Base-by-base conservation (phyloP, 106 monocot species). In the Phalaenopsis aphrodite region DNA sequence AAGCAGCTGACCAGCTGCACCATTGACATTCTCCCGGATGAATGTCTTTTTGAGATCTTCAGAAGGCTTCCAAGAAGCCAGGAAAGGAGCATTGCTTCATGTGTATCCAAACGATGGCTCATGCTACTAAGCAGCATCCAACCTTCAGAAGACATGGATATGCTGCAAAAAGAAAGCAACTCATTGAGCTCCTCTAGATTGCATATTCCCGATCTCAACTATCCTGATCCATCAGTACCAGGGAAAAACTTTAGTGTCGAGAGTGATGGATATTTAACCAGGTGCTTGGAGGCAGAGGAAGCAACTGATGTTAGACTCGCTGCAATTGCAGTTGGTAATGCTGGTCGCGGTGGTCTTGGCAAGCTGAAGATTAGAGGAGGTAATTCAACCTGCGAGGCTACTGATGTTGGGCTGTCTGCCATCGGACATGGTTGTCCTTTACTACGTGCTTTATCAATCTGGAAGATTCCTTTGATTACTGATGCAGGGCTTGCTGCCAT, bases 81-180 rank as follows among this genome's bases (percentile, higher is more conserved):
- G 15, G 91, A 90, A 76, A 82, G 91, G 64, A 86, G 89, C 80
- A 73, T 79, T 66, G 85, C 90, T 30, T 89, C 93, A 15, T 87
- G 90, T 74, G 93, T 96, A 9, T 96, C 96, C 64, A 93, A 90
- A 82, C 88, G 91, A 49, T 96, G 93, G 93, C 96, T 96, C 49
- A 73, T 75, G 66, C 79, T 93, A 17, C 78, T 96, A 17, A 86
- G 88, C 85, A 78, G 75, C 81, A 84, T 96, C 82, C 82, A 86
- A 5, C 47, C 84, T 56, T 78, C 78, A 2, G 78, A 83, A 37
- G 23, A 77, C 8, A 12, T 23, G 61, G 37, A 43, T 0, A 24
- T 30, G 30, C 19, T 30, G 17, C 36, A 45, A 2, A 41, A 21
- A 2, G 67, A 47, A 38, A 23, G 21, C 8, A 24, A 61, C 0